phyloP scores from a whole-genome alignment of 495 filamentous ascomycete genomes.

The Aspergillus leporis region DNA sequence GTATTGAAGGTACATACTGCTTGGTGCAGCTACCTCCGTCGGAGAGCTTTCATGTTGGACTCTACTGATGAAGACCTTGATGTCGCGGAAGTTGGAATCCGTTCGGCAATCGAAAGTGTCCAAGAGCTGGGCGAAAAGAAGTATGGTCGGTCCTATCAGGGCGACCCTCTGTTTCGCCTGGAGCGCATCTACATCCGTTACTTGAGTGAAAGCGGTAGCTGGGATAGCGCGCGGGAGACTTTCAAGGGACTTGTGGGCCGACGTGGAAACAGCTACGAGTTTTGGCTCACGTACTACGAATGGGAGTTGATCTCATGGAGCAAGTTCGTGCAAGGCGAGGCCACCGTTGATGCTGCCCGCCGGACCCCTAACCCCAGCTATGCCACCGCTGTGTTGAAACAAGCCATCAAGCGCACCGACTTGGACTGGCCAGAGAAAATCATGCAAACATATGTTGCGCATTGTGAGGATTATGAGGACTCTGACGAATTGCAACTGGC shows the following conservation, averaged over 20 bases:
- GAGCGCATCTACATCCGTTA: conserved; percentile 92
- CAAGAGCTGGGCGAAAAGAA: conserved; percentile 72
- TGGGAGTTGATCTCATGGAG: conserved; percentile 83
- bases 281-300: conserved; percentile 87
- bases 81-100: conserved; percentile 86
- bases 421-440: conserved; percentile 94
- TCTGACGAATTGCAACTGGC: conserved; percentile 70
- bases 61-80: conserved; percentile 88
- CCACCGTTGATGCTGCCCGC: conserved; percentile 45
- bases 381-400: conserved; percentile 71
- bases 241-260: conserved; percentile 71
- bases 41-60: conserved; percentile 72
- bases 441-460: conserved; percentile 75
- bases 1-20: conserved; percentile 85
- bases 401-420: conserved; percentile 65
- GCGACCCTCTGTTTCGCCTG: conserved; percentile 83
- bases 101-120: conserved; percentile 79
- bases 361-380: conserved; percentile 56
- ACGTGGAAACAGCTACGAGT: conserved; percentile 78
- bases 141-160: conserved; percentile 73
- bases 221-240: conserved; percentile 64
- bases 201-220: conserved; percentile 72
- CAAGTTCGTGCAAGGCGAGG: conserved; percentile 52
- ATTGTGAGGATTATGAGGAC: conserved; percentile 85
- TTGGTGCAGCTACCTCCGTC: conserved; percentile 91